Percentiles rank a stretch among this genome's conserved stretches.
Conservation (phyloP, 805 yeast genomes). For the Kuraishia piskuri region DNA sequence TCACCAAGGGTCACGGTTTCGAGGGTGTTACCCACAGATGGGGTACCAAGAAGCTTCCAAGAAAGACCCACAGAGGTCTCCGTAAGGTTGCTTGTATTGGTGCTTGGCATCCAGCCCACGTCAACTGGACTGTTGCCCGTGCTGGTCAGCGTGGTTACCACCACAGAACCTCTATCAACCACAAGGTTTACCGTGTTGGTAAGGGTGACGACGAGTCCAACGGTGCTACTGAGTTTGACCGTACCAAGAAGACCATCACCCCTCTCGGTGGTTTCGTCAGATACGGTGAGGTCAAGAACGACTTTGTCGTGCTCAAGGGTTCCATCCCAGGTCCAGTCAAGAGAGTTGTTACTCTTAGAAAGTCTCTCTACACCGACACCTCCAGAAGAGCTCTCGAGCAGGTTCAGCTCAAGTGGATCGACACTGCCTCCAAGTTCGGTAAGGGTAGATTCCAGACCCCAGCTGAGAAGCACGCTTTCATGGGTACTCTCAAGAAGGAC, state of each 20-base stretch:
- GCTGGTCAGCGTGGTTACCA: conserved; percentile 99
- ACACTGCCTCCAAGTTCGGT: conserved; percentile 99
- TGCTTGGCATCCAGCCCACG: conserved; percentile 99
- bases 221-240: conserved; percentile 97
- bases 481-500: conserved; percentile 99
- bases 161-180: conserved; percentile 99
- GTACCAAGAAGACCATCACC: conserved; percentile 99
- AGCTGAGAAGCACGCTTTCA: conserved; percentile 99
- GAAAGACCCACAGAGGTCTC: conserved; percentile 99
- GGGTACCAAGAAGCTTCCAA: conserved; percentile 99
- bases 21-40: conserved; percentile 99
- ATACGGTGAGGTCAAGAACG: conserved; percentile 97
- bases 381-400: conserved; percentile 96
- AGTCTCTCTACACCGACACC: conserved; percentile 95
- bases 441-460: conserved; percentile 99
- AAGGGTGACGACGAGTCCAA: conserved; percentile 88
- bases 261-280: conserved; percentile 99
- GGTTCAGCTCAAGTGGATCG: conserved; percentile 98
- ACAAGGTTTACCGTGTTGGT: conserved; percentile 99
- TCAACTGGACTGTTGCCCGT: conserved; percentile 99
- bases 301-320: conserved; percentile 96
- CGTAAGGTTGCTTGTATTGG: conserved; percentile 99
- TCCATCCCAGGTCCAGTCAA: conserved; percentile 99
- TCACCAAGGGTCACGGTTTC: conserved; percentile 99
- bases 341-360: conserved; percentile 99